These are phyloP conservation scores for Leucocoprinus sp. DNA, from an alignment of 768 basidiomycete genomes.

Conservation along the genomic window DNA sequence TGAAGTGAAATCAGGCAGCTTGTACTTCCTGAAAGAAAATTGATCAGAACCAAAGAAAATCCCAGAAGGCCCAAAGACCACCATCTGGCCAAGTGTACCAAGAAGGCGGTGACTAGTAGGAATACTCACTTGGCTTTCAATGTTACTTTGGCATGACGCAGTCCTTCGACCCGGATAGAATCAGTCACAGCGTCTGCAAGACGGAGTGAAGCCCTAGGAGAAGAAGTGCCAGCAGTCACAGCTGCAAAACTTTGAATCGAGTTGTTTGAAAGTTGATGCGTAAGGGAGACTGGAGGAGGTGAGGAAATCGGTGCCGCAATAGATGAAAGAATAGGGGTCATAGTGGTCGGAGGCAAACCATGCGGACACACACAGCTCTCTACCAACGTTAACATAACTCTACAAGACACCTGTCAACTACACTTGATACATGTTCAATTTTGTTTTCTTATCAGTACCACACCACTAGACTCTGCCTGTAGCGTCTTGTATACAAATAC, in stretches of 20 bases:
- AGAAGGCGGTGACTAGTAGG: slow-evolving; percentile 20
- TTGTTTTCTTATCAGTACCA: no score
- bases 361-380: no score
- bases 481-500: no score
- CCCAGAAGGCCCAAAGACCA: slow-evolving; percentile 11
- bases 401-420: no score
- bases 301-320: slow-evolving; percentile 1
- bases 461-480: no score
- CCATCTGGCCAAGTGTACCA: slow-evolving; percentile 22
- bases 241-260: slow-evolving; percentile 27
- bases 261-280: slow-evolving; percentile 22
- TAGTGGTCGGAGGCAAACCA: slow-evolving; percentile 13
- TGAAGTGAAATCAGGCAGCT: slow-evolving; percentile 43
- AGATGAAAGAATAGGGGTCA: slow-evolving; percentile 6
- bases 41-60: slow-evolving; percentile 16
- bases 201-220: slow-evolving; percentile 26
- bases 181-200: slow-evolving; percentile 30
- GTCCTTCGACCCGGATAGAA: slow-evolving; percentile 46
- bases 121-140: slow-evolving; percentile 65
- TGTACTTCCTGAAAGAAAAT: slow-evolving; percentile 48
- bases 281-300: slow-evolving; percentile 12
- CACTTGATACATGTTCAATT: no score
- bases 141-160: slow-evolving; percentile 46
- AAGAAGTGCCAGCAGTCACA: slow-evolving; percentile 22
- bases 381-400: no score